phyloP scores from a whole-genome alignment of 225 moss, liverwort and hornwort genomes.

The Antitrichia curtipendula region DNA sequence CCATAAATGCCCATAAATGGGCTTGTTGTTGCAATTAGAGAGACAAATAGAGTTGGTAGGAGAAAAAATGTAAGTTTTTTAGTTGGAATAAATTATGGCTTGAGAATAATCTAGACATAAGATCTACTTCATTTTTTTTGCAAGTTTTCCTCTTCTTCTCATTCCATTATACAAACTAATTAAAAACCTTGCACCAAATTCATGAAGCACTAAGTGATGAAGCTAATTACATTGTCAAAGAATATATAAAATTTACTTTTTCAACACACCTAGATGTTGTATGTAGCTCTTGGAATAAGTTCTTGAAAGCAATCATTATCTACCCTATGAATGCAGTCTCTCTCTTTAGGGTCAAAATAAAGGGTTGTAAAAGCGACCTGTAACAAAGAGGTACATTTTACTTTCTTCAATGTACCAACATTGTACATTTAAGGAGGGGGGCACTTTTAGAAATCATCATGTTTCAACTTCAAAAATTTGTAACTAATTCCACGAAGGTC shows the following conservation, averaged over 20 bases:
- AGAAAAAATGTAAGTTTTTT: background rate
- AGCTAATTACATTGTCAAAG: background rate
- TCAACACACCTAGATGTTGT: background rate
- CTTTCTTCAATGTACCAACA: no score
- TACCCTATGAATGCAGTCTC: fast-evolving
- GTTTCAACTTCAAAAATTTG: no score
- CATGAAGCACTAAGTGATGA: background rate
- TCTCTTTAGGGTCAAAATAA: no score
- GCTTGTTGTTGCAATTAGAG: background rate
- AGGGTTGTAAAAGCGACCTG: no score
- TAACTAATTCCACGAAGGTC: no score
- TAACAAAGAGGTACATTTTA: no score
- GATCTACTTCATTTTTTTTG: background rate
- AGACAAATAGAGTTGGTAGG: background rate
- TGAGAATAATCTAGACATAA: no score
- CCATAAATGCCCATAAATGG: background rate
- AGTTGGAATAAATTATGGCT: background rate
- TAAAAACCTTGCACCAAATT: background rate
- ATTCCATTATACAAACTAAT: background rate
- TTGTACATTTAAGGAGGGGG: no score
- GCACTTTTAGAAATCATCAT: no score
- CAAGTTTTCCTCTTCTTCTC: no score
- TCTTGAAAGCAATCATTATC: background rate
- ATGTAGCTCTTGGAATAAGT: fast-evolving
- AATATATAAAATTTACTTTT: background rate